Evolutionary conservation across 495 filamentous ascomycete species (phyloP).

Genomic region (Hyaloscypha finlandica): DNA sequence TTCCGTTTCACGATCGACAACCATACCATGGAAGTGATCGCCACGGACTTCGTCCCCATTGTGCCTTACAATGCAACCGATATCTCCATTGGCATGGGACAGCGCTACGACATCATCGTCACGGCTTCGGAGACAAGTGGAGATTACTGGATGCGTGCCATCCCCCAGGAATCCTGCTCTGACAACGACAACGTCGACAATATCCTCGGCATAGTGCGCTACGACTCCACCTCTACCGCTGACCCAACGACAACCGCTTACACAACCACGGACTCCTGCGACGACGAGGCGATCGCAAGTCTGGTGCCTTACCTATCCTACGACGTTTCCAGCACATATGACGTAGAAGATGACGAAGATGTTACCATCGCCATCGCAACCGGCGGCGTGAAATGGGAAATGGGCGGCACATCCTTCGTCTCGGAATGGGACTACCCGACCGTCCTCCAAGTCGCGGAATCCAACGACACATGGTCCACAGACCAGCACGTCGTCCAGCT

Average conservation of each 20-base stretch:
- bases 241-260: conserved; percentile 33
- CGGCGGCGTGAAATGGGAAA: conserved; percentile 41
- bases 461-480: conserved; percentile 6
- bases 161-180: conserved; percentile 50
- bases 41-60: conserved; percentile 34
- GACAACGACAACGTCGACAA: conserved; percentile 45
- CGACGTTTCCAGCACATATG: conserved; percentile 30
- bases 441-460: conserved; percentile 8
- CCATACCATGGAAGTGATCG: conserved; percentile 48
- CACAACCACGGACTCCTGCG: conserved; percentile 38
- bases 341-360: conserved; percentile 27
- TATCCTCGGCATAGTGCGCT: conserved; percentile 59
- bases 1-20: conserved; percentile 52
- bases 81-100: conserved; percentile 62
- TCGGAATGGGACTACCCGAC: conserved; percentile 44
- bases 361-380: conserved; percentile 31
- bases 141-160: conserved; percentile 65
- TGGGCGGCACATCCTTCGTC: conserved; percentile 43
- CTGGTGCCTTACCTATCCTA: conserved; percentile 45
- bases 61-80: conserved; percentile 44
- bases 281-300: conserved; percentile 38
- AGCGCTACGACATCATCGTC: conserved; percentile 70
- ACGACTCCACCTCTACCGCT: conserved; percentile 31
- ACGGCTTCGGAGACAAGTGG: conserved; percentile 52
- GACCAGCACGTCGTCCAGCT: conserved; percentile 36